Evolutionary conservation across 495 filamentous ascomycete species (phyloP).

Genomic region (Xylaria telfairii): DNA sequence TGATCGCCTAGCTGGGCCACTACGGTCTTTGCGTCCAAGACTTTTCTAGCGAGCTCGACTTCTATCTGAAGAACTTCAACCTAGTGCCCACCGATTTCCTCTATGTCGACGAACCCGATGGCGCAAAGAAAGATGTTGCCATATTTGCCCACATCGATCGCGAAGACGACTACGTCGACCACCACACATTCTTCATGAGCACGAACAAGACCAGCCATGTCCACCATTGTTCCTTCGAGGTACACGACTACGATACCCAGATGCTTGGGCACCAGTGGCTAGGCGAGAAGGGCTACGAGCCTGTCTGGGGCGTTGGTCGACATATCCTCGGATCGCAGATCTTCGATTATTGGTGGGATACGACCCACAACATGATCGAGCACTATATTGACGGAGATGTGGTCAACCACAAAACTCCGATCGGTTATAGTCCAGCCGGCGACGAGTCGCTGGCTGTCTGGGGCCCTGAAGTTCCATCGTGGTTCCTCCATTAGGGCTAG

Average conservation of each 20-base stretch:
- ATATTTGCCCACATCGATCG: slow-evolving; percentile 37
- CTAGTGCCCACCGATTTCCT: slow-evolving; percentile 53
- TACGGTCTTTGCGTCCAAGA: slow-evolving; percentile 61
- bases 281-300: slow-evolving; percentile 56
- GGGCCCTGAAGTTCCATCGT: slow-evolving; percentile 34
- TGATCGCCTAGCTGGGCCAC: slow-evolving; percentile 56
- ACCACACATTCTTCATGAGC: slow-evolving; percentile 64
- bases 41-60: slow-evolving; percentile 54
- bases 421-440: slow-evolving; percentile 33
- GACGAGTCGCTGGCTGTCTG: slow-evolving; percentile 40
- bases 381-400: slow-evolving; percentile 66
- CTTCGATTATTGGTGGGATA: slow-evolving; percentile 68
- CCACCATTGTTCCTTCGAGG: slow-evolving; percentile 67
- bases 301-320: slow-evolving; percentile 67
- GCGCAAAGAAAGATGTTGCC: slow-evolving; percentile 48
- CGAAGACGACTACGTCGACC: slow-evolving; percentile 48
- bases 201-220: slow-evolving; percentile 51
- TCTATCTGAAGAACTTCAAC: slow-evolving; percentile 67
- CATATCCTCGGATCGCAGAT: slow-evolving; percentile 61
- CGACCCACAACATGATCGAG: slow-evolving; percentile 57
- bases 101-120: slow-evolving; percentile 37
- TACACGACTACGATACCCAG: slow-evolving; percentile 69
- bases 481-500: slow-evolving; percentile 9
- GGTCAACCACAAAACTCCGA: slow-evolving; percentile 57
- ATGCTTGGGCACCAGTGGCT: slow-evolving; percentile 67